Percentiles rank a stretch among this genome's conserved stretches.
These are phyloP conservation scores for Chamaecyparis obtusa DNA, from an alignment of 75 land plant species.

Conservation along the genomic window DNA sequence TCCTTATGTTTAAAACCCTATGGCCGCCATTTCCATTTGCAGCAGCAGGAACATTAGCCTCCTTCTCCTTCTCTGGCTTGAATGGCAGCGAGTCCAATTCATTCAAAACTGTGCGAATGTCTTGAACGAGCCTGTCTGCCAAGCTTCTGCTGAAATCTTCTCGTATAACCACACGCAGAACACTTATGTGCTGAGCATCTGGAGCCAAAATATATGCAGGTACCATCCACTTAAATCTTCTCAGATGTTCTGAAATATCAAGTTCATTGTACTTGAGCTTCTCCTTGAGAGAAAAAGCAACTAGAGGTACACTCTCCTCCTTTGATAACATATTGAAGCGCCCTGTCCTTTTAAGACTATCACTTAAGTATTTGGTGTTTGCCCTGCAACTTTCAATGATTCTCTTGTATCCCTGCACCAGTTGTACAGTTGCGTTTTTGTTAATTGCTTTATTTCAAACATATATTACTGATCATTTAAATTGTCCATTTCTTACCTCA, in stretches of 20 bases:
- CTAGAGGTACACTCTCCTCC: slow-evolving; percentile 42
- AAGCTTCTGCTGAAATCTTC: slow-evolving; percentile 50
- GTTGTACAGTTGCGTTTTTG: too few relatives aligned
- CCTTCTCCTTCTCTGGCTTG: not conserved
- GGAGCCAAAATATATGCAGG: slow-evolving; percentile 64
- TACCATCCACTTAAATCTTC: slow-evolving; percentile 49
- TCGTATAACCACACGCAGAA: slow-evolving; percentile 49
- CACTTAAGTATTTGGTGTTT: slow-evolving; percentile 27
- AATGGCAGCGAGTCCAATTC: slow-evolving; percentile 27
- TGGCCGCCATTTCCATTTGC: slow-evolving; percentile 9
- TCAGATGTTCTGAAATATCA: slow-evolving; percentile 37
- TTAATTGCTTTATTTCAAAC: too few relatives aligned
- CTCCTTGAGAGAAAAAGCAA: slow-evolving; percentile 53
- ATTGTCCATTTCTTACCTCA: too few relatives aligned
- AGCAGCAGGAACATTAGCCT: slow-evolving; percentile 17
- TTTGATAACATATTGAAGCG: slow-evolving; percentile 52
- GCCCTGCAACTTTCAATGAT: slow-evolving; percentile 43
- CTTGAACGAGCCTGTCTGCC: slow-evolving; percentile 34
- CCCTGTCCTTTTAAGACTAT: slow-evolving; percentile 31
- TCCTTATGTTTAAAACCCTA: too few relatives aligned
- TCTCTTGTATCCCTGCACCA: slow-evolving; percentile 48
- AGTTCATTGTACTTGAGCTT: slow-evolving; percentile 22
- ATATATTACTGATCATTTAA: too few relatives aligned
- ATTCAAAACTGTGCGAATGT: slow-evolving; percentile 21
- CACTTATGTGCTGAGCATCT: slow-evolving; percentile 31